A percentile compares a stretch with the other conserved stretches of the same genome.
These are phyloP conservation scores for Taiwanofungus camphoratus DNA, from an alignment of 1,284 basidiomycete genomes.

Conservation along the genomic window DNA sequence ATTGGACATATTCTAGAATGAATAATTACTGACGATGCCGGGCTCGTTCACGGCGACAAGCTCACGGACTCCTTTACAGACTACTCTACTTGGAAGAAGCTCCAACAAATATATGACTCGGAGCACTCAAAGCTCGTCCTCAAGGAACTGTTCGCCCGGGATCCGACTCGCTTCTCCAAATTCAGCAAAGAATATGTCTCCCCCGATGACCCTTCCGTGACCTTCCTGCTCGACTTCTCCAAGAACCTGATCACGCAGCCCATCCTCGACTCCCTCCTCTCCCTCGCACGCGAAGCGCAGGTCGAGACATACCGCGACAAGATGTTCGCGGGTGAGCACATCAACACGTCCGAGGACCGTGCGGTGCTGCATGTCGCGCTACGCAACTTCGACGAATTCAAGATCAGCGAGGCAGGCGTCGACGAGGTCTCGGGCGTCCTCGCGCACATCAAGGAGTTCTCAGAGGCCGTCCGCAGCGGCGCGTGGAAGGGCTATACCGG, in stretches of 20 bases:
- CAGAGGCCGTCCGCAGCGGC: conserved; percentile 80
- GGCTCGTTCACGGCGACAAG: no score
- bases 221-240: conserved; percentile 92
- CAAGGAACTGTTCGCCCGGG: conserved; percentile 87
- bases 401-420: conserved; percentile 78
- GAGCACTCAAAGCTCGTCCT: conserved; percentile 77
- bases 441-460: conserved; percentile 89
- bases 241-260: conserved; percentile 94
- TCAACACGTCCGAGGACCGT: conserved; percentile 97
- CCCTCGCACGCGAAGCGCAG: conserved; percentile 80
- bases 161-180: conserved; percentile 82
- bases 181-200: conserved; percentile 80
- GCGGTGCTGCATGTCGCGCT: conserved; percentile 95
- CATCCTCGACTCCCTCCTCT: conserved; percentile 72
- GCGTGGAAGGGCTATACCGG: conserved; percentile 97
- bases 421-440: conserved; percentile 83
- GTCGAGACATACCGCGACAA: conserved; percentile 85
- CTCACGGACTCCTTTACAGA: no score
- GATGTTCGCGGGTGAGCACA: conserved; percentile 95
- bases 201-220: conserved; percentile 59
- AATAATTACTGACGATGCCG: no score
- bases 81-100: conserved; percentile 87
- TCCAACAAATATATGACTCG: conserved; percentile 79
- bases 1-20: no score
- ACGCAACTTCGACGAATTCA: conserved; percentile 76